phyloP scores from a whole-genome alignment of 805 yeast genomes.

The Starmerella asiatica region DNA sequence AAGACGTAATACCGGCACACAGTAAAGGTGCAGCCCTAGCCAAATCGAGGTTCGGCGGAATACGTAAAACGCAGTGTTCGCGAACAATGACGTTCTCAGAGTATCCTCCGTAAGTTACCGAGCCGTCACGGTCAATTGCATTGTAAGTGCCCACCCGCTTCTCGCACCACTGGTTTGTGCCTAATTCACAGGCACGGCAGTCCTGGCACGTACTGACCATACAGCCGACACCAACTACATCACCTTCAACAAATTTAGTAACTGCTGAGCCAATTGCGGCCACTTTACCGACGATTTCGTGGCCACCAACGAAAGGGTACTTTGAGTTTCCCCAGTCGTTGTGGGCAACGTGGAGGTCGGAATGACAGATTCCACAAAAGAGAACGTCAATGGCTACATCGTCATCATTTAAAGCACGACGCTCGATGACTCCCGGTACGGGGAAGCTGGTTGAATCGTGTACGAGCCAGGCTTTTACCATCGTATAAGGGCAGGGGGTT shows the following conservation, averaged over 20 bases:
- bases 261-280: constrained; percentile 45
- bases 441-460: neutral
- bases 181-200: constrained; percentile 45
- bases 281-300: constrained; percentile 31
- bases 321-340: constrained; percentile 38
- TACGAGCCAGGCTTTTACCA: constrained; percentile 9
- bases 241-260: constrained; percentile 41
- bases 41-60: constrained; percentile 43
- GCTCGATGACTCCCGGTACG: constrained; percentile 9
- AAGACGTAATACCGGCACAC: constrained; percentile 68
- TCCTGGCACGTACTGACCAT: constrained; percentile 45
- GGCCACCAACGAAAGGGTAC: constrained; percentile 37
- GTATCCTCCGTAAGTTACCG: constrained; percentile 46
- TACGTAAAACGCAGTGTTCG: constrained; percentile 48
- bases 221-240: constrained; percentile 74
- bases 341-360: constrained; percentile 40
- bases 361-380: constrained; percentile 39
- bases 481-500: no score
- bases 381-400: constrained; percentile 26
- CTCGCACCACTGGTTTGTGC: constrained; percentile 46
- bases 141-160: constrained; percentile 39
- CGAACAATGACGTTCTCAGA: constrained; percentile 30
- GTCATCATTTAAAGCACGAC: constrained; percentile 18
- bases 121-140: constrained; percentile 39
- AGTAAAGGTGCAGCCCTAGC: constrained; percentile 55